Conservation (phyloP, 345 rosid species). For the Litchi chinensis region DNA sequence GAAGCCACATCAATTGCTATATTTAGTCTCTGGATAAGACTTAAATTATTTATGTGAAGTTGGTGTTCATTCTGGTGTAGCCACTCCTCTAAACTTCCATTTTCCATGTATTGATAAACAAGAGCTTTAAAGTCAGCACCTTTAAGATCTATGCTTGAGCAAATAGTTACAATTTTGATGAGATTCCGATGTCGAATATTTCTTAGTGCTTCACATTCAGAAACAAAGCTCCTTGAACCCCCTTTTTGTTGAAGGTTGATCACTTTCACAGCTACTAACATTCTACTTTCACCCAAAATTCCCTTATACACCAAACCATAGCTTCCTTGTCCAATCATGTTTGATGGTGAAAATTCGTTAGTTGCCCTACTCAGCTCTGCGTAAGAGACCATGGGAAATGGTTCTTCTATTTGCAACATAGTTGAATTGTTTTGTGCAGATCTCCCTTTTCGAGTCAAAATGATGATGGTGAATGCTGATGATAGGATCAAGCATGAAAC, state of each 20-base stretch:
- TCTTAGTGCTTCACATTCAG: slow-evolving; percentile 46
- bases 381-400: slow-evolving; percentile 10
- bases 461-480: not conserved
- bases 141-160: slow-evolving; percentile 21
- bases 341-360: slow-evolving; percentile 23
- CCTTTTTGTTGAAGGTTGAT: slow-evolving; percentile 38
- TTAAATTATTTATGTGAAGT: not conserved
- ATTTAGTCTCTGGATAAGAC: slow-evolving; percentile 14
- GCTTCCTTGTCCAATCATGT: slow-evolving; percentile 35
- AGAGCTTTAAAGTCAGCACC: slow-evolving; percentile 27
- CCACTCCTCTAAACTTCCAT: slow-evolving; percentile 28
- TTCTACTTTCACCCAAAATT: slow-evolving; percentile 16
- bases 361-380: slow-evolving; percentile 19
- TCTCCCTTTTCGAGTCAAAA: not conserved
- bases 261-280: slow-evolving; percentile 40
- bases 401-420: not conserved
- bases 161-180: slow-evolving; percentile 36
- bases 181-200: slow-evolving; percentile 49
- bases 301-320: slow-evolving; percentile 33
- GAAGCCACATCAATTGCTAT: slow-evolving; percentile 21
- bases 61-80: slow-evolving; percentile 11
- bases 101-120: slow-evolving; percentile 28
- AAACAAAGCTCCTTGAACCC: slow-evolving; percentile 46
- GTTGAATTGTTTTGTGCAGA: not conserved
- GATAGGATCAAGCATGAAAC: not conserved